Base-by-base conservation (phyloP, 768 basidiomycete genomes). In the Termitomyces sp. region DNA sequence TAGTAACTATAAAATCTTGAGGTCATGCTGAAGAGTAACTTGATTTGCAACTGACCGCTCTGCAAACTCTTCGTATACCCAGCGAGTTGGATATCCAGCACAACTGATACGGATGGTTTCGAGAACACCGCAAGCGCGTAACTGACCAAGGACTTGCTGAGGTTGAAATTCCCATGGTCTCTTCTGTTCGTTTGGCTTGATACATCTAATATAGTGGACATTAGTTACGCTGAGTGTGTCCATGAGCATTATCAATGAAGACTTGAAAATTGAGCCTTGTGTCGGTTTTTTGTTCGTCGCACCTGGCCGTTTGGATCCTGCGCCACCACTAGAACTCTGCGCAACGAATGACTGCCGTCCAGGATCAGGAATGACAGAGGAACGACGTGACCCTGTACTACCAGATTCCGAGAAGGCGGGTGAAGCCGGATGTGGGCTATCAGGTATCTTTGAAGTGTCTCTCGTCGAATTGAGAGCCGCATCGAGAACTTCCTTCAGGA, bases 31-130 rank as follows among this genome's bases (percentile, higher is more conserved):
- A 8, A 51, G 22, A 36, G 48, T 36, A 46, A 24, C 39, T 46
- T 48, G 48, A 20, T 32, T 58, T 32, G 36, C 33, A 22, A 74
- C 88, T 66, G 65, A 96, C 94, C 97, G 85, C 72, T 98, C 96
- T 4, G 94, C 97, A 71, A 99, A 99, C 73, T 98, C 97, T 70
- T 95, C 96, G 66, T 98, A 99, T 4, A 90, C 94, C 97, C 97
- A 98, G 38, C 97, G 84, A 13, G 94, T 94, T 33, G 97, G 97
- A 76, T 99, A 99, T 36, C 97, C 97, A 48, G 97, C 97, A 75
- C 97, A 98, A 75, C 93, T 95, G 71, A 99, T 99, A 59, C 96
- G 85, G 68, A 99, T 99, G 4, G 97, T 99, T 75, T 99, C 97
- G 45, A 99, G 81, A 58, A 99, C 97, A 87, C 97, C 97, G 75